Evolutionary conservation across 192 early-diverging fungal genomes (phyloP).

Genomic region (Backusella luteola): DNA sequence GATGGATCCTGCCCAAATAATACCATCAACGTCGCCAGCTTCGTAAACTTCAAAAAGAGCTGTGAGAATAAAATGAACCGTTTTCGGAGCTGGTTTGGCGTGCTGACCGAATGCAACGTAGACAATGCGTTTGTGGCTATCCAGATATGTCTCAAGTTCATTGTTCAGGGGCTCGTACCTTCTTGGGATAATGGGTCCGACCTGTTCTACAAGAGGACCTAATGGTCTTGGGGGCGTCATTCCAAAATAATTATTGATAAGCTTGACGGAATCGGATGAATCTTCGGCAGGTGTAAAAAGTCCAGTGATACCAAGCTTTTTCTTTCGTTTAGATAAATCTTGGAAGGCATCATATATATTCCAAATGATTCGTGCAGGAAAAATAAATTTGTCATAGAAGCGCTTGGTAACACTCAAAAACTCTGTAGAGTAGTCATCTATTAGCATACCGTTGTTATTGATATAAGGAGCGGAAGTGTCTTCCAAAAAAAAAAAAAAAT

Average conservation of each 20-base stretch:
- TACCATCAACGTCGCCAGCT: constrained; percentile 26
- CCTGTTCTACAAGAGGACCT: constrained; percentile 25
- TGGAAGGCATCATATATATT: neutral
- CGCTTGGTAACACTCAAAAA: neutral
- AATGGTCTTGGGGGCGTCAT: constrained; percentile 14
- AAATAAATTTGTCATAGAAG: neutral
- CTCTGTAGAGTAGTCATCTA: neutral
- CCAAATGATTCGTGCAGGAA: too few species aligned
- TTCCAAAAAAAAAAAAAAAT: neutral
- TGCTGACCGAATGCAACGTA: constrained; percentile 37
- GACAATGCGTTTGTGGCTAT: constrained; percentile 6
- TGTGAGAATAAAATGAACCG: constrained; percentile 20
- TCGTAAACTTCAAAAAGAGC: constrained; percentile 21
- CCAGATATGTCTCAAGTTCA: constrained; percentile 10
- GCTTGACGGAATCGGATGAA: constrained; percentile 14
- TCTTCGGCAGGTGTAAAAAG: neutral
- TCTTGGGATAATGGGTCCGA: constrained; percentile 37
- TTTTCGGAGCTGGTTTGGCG: neutral
- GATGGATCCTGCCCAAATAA: constrained; percentile 30
- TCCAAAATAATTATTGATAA: constrained; percentile 27
- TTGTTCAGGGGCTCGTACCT: constrained; percentile 12
- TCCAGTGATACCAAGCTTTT: neutral
- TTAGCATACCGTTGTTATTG: neutral
- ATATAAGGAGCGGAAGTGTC: neutral
- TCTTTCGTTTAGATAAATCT: neutral